A percentile compares a stretch with the other conserved stretches of the same genome.
Evolutionary conservation across 805 yeast genomes (phyloP).

Genomic region (Ogataea glucozyma): DNA sequence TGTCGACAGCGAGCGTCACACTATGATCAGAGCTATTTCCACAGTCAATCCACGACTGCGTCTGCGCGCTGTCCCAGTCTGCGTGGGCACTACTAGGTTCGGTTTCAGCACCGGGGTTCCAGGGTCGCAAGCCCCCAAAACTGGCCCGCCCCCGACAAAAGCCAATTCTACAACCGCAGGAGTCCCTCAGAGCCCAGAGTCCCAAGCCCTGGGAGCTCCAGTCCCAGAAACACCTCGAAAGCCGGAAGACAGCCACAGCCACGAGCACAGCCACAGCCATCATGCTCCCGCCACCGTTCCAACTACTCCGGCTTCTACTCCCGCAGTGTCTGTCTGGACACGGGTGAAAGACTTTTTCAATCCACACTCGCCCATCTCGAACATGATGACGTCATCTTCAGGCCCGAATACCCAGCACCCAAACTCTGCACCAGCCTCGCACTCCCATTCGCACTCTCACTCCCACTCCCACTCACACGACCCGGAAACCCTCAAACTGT

Average conservation of each 20-base stretch:
- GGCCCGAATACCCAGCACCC: slow-evolving; percentile 6
- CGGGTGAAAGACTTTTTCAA: slow-evolving; percentile 36
- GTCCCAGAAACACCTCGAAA: too few relatives aligned
- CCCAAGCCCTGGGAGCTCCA: too few relatives aligned
- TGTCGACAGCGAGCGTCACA: not conserved
- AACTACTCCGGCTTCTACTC: not conserved
- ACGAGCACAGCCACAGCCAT: not conserved
- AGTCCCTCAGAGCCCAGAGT: too few relatives aligned
- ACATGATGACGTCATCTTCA: slow-evolving; percentile 21
- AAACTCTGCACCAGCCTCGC: slow-evolving; percentile 21
- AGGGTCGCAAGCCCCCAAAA: not conserved
- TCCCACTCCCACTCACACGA: slow-evolving; percentile 43
- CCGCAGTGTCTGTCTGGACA: slow-evolving; percentile 21
- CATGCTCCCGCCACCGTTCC: not conserved
- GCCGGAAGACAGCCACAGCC: not conserved
- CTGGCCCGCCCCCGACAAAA: too few relatives aligned
- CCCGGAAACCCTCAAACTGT: slow-evolving; percentile 47
- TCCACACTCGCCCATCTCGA: slow-evolving; percentile 37
- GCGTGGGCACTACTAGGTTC: too few relatives aligned
- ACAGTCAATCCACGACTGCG: not conserved
- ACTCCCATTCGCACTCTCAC: slow-evolving; percentile 24
- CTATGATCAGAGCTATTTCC: not conserved
- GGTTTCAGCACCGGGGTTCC: not conserved
- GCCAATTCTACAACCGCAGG: too few relatives aligned
- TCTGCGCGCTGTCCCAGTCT: not conserved